Base-by-base conservation (phyloP, 768 basidiomycete species). In the Crassisporium funariophilum region DNA sequence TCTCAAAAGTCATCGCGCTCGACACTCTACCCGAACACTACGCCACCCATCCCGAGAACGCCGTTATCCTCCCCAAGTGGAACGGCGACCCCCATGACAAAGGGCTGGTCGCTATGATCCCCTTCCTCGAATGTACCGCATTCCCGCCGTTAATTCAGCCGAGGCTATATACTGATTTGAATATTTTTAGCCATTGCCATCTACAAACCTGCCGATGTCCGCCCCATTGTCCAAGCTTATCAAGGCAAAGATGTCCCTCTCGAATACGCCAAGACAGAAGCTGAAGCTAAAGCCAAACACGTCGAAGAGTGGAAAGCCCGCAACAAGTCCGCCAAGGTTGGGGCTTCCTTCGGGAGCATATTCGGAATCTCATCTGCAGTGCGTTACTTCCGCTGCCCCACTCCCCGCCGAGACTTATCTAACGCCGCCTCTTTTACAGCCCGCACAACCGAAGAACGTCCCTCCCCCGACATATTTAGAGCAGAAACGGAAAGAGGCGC, bases 21-120 rank as follows among this genome's bases (percentile, higher is more conserved):
- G 97, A 98, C 63, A 89, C 93, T 0, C 72, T 88, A 53, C 72
- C 86, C 5, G 89, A 92, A 23, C 91, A 93, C 59, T 75, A 81
- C 15, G 68, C 74, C 25, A 76, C 86, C 0, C 89, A 98, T 53
- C 92, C 89, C 4, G 92, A 97, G 58, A 98, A 98, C 57, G 81
- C 91, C 0, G 77, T 98, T 46, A 69, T 91, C 38, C 58, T 98
- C 25, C 83, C 86, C 13, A 84, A 84, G 54, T 99, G 97, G 97
- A 81, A 81, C 1, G 95, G 95, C 2, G 81, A 86, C 42, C 71
- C 83, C 0, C 66, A 66, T 69, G 86, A 65, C 63, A 81, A 74
- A 53, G 91, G 89, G 0, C 81, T 98, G 31, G 65, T 98, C 15
- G 86, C 84, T n/a, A 79, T 98, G 77, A 94, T 99, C 54, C 95